Base-by-base conservation (phyloP, 2,329 filamentous ascomycete species). In the Hypocreales sp. region DNA sequence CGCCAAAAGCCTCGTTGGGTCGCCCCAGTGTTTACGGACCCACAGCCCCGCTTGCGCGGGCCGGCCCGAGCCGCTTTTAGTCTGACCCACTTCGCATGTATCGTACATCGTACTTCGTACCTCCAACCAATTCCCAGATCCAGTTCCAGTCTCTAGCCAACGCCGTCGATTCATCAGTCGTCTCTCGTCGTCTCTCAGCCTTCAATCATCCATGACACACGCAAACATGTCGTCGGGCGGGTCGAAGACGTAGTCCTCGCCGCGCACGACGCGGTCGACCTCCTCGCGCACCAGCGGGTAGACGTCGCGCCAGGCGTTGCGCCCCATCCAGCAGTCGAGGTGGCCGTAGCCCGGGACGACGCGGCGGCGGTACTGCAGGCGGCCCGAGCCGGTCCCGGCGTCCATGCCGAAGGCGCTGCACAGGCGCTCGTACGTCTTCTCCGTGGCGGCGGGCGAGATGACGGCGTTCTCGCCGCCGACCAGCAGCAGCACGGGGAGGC, bases 251-350 rank as follows among this genome's bases (percentile, higher is more conserved):
- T 28, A 28, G 4, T 4, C 21, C n/a, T 28, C 26, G n/a, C 26
- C 26, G 7, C 26, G 21, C 25, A 40, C 28, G 1, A 72, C 63
- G 8, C 63, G 55, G 36, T 72, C 65, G 2, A 71, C 52, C 45
- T 70, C 63, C 39, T 64, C 57, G 17, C 60, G 43, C 7, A 74
- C 53, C 27, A 65, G 55, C 0, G 68, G 68, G 39, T 62, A 74
- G 16, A 75, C 64, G 40, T 74, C 70, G 41, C 54, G 61, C 55
- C 62, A 69, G 4, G 67, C 64, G 30, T 65, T 60, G 23, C 61
- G 55, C 4, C 69, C 67, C 64, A 73, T 73, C 65, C 66, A 73
- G 40, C 62, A 64, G 50, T 74, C 69, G 21, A 73, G 45, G 41
- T 74, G 68, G 3, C 68, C 67, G 40, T 73, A 73, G 10, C 64